Evolutionary conservation across 202 grass and related monocot species (phyloP).

Genomic region (Zizania palustris): DNA sequence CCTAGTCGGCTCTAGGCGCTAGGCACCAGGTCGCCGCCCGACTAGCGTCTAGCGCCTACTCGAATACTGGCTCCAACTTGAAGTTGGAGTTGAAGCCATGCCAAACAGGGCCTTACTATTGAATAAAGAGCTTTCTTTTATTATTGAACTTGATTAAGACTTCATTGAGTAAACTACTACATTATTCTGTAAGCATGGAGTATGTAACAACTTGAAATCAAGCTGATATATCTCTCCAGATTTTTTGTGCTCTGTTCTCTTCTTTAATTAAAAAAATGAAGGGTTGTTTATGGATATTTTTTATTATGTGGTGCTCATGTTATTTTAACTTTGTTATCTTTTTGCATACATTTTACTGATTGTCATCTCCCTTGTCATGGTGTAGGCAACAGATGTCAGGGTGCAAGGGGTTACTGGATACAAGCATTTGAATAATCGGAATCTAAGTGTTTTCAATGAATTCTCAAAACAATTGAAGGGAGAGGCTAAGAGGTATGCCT

Average conservation of each 20-base stretch:
- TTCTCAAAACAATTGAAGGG: constrained; percentile 96
- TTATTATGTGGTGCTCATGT: not conserved
- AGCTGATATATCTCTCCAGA: not conserved
- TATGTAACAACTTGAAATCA: not conserved
- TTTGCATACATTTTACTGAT: constrained; percentile 36
- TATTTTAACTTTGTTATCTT: not conserved
- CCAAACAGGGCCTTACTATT: not conserved
- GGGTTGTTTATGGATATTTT: constrained; percentile 9
- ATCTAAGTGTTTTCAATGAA: constrained; percentile 91
- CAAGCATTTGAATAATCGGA: constrained; percentile 60
- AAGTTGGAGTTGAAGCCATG: too few relatives aligned
- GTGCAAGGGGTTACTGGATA: constrained; percentile 38
- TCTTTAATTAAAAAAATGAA: not conserved
- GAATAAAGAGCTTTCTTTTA: not conserved
- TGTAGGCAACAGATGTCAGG: constrained; percentile 53
- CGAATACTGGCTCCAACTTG: too few relatives aligned
- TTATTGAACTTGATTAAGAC: not conserved
- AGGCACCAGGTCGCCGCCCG: too few relatives aligned
- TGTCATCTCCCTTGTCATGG: constrained; percentile 17
- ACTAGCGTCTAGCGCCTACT: too few relatives aligned
- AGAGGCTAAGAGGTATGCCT: constrained; percentile 77
- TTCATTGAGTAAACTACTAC: not conserved
- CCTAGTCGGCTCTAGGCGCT: too few relatives aligned
- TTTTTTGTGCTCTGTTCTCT: not conserved
- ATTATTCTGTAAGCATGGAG: not conserved